These are phyloP conservation scores for Amanita subjunquillea DNA, from an alignment of 768 basidiomycete genomes.

Conservation along the genomic window DNA sequence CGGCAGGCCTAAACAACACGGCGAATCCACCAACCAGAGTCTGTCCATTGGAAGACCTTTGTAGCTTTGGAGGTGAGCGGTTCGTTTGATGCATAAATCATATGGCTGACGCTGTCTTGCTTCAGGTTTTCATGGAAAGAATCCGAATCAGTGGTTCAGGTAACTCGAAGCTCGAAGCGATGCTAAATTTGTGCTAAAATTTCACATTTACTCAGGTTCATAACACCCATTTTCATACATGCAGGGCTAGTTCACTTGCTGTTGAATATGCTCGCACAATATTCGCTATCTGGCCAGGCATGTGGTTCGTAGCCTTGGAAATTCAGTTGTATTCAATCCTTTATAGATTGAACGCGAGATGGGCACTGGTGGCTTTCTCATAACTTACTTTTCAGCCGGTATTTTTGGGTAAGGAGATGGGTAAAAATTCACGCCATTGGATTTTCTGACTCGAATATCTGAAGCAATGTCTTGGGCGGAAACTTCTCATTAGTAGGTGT, in stretches of 20 bases:
- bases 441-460: not conserved
- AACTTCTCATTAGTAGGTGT: constrained; percentile 87
- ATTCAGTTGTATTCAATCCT: not conserved
- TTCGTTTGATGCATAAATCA: constrained; percentile 8
- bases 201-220: constrained; percentile 43
- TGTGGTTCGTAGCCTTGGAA: not conserved
- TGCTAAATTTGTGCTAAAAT: not conserved
- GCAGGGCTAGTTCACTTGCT: constrained; percentile 92
- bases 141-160: constrained; percentile 41
- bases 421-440: not conserved
- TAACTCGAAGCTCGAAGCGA: constrained; percentile 12
- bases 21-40: constrained; percentile 60
- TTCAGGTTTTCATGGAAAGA: constrained; percentile 28
- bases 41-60: constrained; percentile 75
- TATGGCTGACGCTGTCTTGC: not conserved
- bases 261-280: constrained; percentile 85
- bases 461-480: constrained; percentile 78
- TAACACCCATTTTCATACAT: constrained; percentile 85
- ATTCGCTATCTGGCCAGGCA: constrained; percentile 72
- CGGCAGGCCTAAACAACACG: constrained; percentile 70
- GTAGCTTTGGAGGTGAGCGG: constrained; percentile 74
- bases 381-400: constrained; percentile 84
- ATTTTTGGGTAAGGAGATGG: constrained; percentile 65
- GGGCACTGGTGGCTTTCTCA: constrained; percentile 77
- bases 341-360: constrained; percentile 79